Conservation (phyloP, 106 monocot species). For the Phalaenopsis aphrodite region DNA sequence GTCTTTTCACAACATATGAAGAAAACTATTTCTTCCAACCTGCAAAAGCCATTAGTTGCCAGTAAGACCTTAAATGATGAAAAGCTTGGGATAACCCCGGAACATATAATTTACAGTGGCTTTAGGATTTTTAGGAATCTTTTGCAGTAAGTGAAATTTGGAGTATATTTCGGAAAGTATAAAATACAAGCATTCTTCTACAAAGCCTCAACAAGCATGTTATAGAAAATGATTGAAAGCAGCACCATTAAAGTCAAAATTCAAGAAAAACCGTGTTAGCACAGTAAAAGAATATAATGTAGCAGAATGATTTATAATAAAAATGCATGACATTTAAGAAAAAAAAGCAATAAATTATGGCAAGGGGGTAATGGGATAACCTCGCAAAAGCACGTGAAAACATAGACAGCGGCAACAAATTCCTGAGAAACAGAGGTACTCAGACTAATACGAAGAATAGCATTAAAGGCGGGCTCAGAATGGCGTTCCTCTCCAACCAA, state of each 20-base stretch:
- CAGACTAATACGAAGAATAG: constrained; percentile 70
- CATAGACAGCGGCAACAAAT: constrained; percentile 84
- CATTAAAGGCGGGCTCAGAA: constrained; percentile 77
- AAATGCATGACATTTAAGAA: not conserved
- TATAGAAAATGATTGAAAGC: not conserved
- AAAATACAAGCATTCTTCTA: not conserved
- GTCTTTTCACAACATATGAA: not conserved
- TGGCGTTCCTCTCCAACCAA: constrained; percentile 89
- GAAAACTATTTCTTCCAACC: not conserved
- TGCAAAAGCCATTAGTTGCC: not conserved
- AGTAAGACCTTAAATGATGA: not conserved
- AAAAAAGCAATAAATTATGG: not conserved
- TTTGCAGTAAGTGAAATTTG: not conserved
- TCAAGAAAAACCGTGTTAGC: not conserved
- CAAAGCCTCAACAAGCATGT: not conserved
- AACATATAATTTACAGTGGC: not conserved
- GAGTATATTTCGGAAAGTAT: not conserved
- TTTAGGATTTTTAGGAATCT: not conserved
- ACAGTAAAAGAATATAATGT: not conserved
- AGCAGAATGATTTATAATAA: not conserved
- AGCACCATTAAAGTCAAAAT: not conserved
- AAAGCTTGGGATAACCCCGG: not conserved
- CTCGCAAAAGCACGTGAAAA: constrained; percentile 94
- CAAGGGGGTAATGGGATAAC: constrained; percentile 23
- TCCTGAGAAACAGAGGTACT: constrained; percentile 61